Evolutionary conservation across 768 basidiomycete species (phyloP), one percentile per base, ranked within the genome.

Genomic region (Lactarius sp.): DNA sequence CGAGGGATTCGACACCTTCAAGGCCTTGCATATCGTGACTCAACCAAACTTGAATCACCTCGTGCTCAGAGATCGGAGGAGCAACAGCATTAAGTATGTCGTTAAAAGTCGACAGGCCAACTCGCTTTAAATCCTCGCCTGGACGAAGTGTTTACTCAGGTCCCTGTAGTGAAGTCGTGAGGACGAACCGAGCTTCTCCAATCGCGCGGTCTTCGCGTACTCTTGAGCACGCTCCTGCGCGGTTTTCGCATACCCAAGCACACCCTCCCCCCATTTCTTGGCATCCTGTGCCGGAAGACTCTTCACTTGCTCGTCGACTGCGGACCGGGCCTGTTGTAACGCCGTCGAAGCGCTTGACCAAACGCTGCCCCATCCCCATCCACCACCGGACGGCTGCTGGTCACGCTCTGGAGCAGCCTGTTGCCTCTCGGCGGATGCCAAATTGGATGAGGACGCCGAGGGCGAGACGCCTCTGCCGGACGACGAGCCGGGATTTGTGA

Each of bases 11-110:
- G 49, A 98, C 83, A 7, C 97, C 97, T 61, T 95, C 94, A 72
- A 96, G 98, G 18, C 97, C 97, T 66, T 83, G 80, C 95, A 99
- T 95, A 68, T 97, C 94, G 76, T 98, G 95, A 71, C 88, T 90
- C 44, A 99, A 77, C 89, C 92, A 93, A 8, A 99, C 87, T 73
- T 97, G 86, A 67, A 99, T 94, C 16, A 98, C 93, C 75, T 99
- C 97, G 72, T 98, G 96, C 73, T 96, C 95, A 31, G 95, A 92
- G 70, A 98, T 98, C 13, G 97, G 97, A 47, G 97, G 97, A 0
- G 97, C 97, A 64, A 99, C 96, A 34, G 89, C 96, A 72, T 98
- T 96, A 56, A 99, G 78, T 60, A 99, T 87, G 61, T 96, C 94
- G 2, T 85, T 92, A 33, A 98, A 77, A 3, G 95, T 94, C 10